Evolutionary conservation across 2,329 filamentous ascomycete species (phyloP).

Genomic region (Ophiocordyceps camponoti-leonardi): DNA sequence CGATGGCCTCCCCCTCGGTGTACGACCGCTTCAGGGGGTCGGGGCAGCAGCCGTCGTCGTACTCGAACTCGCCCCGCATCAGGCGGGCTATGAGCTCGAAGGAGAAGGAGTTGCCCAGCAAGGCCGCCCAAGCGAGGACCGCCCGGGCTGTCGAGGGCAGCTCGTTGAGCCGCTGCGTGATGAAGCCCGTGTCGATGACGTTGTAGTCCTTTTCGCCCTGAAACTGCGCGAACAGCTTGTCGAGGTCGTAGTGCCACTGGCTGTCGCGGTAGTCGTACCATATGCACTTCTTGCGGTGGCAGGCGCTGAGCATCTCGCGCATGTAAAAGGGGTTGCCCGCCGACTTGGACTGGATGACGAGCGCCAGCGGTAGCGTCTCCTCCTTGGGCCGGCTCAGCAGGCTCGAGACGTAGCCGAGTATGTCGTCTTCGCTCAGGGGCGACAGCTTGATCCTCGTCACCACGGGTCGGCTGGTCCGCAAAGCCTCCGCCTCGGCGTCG

Average conservation of each 20-base stretch:
- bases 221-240: conserved; percentile 74
- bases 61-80: conserved; percentile 57
- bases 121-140: conserved; percentile 71
- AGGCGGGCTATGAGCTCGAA: conserved; percentile 66
- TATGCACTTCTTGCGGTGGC: conserved; percentile 72
- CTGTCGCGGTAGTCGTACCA: conserved; percentile 80
- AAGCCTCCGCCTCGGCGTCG: conserved; percentile 18
- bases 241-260: conserved; percentile 71
- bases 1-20: conserved; percentile 50
- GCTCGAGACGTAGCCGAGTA: conserved; percentile 63
- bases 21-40: conserved; percentile 17
- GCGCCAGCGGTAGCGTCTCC: conserved; percentile 59
- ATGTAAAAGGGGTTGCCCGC: conserved; percentile 83
- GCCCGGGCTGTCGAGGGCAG: conserved; percentile 56
- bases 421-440: conserved; percentile 63
- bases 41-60: conserved; percentile 25
- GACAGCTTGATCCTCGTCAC: conserved; percentile 55
- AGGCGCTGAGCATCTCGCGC: conserved; percentile 75
- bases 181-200: conserved; percentile 67
- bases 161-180: conserved; percentile 61
- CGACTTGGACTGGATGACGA: conserved; percentile 79
- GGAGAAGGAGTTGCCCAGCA: conserved; percentile 69
- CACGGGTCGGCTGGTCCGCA: conserved; percentile 29
- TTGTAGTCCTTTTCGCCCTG: conserved; percentile 62
- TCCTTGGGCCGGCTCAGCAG: conserved; percentile 61